Percentiles rank a stretch among this genome's conserved stretches.
These are phyloP conservation scores for Termitomyces sp. DNA, from an alignment of 768 basidiomycete genomes.

Conservation along the genomic window DNA sequence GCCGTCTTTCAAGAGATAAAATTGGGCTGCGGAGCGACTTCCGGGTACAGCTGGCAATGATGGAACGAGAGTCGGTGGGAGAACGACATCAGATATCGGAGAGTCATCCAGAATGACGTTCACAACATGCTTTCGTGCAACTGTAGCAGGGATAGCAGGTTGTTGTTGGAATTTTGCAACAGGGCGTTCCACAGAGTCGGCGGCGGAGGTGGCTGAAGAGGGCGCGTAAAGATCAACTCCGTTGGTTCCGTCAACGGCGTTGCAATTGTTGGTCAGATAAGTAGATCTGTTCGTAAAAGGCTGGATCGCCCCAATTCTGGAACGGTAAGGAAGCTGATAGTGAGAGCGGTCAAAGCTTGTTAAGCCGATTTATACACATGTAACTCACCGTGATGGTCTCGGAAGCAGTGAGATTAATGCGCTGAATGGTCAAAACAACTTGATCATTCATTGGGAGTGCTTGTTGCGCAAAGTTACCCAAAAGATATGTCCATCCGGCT, in stretches of 20 bases:
- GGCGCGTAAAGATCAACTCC: conserved; percentile 34
- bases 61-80: conserved; percentile 39
- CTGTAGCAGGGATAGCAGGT: conserved; percentile 25
- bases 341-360: neutral
- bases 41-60: conserved; percentile 32
- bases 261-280: conserved; percentile 51
- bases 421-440: conserved; percentile 44
- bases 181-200: conserved; percentile 18
- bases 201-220: conserved; percentile 7
- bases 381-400: conserved; percentile 44
- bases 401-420: conserved; percentile 30
- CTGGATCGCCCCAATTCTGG: conserved; percentile 42
- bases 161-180: conserved; percentile 38
- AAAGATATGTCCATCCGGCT: conserved; percentile 36
- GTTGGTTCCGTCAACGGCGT: conserved; percentile 46
- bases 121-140: conserved; percentile 34
- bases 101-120: conserved; percentile 47
- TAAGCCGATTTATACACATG: neutral
- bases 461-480: conserved; percentile 56
- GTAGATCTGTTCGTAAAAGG: conserved; percentile 47
- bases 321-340: conserved; percentile 55
- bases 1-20: conserved; percentile 49
- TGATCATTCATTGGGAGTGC: conserved; percentile 48
- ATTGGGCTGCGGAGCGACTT: conserved; percentile 50
- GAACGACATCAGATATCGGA: conserved; percentile 40